Conservation (phyloP, 139 green algal genomes). For the Coccomyxa sp. region DNA sequence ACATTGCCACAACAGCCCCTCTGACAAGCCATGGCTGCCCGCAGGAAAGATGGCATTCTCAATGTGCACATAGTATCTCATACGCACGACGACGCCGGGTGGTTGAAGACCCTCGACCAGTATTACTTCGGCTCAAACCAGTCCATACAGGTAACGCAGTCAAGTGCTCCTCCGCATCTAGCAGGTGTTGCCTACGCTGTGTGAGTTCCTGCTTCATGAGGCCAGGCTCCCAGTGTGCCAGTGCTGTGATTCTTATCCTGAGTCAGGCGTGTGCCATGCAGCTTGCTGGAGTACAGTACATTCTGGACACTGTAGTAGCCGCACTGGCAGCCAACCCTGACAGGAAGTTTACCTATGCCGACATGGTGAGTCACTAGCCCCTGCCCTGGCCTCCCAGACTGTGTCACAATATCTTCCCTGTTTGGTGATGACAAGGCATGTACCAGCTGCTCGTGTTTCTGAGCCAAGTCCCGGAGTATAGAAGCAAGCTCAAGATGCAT, state of each 20-base stretch:
- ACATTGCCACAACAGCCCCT: neutral
- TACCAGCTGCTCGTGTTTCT: neutral
- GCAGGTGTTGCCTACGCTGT: neutral
- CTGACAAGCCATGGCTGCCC: too few species aligned
- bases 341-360: constrained; percentile 72
- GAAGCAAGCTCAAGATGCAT: too few species aligned
- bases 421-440: neutral
- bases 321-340: constrained; percentile 54
- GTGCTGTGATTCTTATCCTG: neutral
- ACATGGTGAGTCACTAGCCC: constrained; percentile 52
- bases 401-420: neutral
- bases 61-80: constrained; percentile 86
- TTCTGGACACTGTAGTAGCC: constrained; percentile 74
- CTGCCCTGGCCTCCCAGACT: too few species aligned
- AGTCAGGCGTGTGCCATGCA: too few species aligned
- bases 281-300: constrained; percentile 70
- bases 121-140: constrained; percentile 77
- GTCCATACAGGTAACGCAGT: constrained; percentile 42
- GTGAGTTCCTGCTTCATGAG: neutral
- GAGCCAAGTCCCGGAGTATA: neutral
- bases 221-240: neutral
- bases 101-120: constrained; percentile 90
- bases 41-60: constrained; percentile 38
- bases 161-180: neutral
- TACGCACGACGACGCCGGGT: constrained; percentile 85